Evolutionary conservation across 1,139 yeast genomes (phyloP).

Genomic region (Lodderomyces parapsilosis): DNA sequence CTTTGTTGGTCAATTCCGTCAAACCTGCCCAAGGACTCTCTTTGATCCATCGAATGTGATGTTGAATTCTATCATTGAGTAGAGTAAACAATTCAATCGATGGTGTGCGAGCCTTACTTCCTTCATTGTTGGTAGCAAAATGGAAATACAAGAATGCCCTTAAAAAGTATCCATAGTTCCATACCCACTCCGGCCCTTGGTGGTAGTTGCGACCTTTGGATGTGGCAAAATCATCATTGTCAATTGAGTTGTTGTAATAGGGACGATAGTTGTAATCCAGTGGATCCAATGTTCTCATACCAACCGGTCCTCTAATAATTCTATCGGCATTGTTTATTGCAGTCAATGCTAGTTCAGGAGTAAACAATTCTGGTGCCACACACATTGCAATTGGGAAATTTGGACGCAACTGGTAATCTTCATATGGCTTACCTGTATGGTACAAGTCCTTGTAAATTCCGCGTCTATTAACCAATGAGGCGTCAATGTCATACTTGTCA

Average conservation of each 20-base stretch:
- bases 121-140: constrained; percentile 16
- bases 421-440: constrained; percentile 79
- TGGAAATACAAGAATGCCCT: constrained; percentile 69
- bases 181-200: constrained; percentile 99
- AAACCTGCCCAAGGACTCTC: constrained; percentile 90
- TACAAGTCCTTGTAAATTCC: constrained; percentile 91
- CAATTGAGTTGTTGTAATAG: constrained; percentile 76
- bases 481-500: constrained; percentile 55
- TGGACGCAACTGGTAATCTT: constrained; percentile 91
- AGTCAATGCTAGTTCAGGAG: constrained; percentile 52
- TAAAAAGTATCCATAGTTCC: constrained; percentile 85
- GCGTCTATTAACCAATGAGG: constrained; percentile 73
- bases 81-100: constrained; percentile 5
- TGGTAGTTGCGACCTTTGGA: constrained; percentile 95
- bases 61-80: constrained; percentile 55
- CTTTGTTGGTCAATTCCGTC: constrained; percentile 87
- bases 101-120: constrained; percentile 7
- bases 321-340: constrained; percentile 74
- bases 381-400: constrained; percentile 90
- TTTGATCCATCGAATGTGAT: constrained; percentile 67
- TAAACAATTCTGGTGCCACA: constrained; percentile 90
- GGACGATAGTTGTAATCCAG: constrained; percentile 90
- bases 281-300: constrained; percentile 91
- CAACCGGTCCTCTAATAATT: constrained; percentile 81
- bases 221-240: constrained; percentile 84